phyloP scores from a whole-genome alignment of 1,139 yeast species.

The Debaryomyces subglobosus region DNA sequence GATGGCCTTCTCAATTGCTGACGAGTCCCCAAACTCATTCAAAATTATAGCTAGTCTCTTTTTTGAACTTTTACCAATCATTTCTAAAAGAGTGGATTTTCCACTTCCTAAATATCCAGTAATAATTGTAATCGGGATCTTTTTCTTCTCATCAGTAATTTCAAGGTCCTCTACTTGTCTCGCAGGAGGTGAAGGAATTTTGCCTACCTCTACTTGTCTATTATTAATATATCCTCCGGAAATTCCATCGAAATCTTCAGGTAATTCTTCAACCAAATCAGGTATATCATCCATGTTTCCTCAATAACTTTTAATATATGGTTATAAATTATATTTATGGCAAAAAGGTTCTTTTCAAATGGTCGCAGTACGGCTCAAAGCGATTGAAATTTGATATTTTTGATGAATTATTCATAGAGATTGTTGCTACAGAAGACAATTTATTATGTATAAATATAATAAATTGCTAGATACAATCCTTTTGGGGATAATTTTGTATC shows the following conservation, averaged over 20 bases:
- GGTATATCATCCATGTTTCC: slow-evolving; percentile 51
- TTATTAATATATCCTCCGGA: background rate
- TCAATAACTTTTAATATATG: background rate
- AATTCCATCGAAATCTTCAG: slow-evolving; percentile 9
- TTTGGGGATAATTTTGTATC: slow-evolving; percentile 39
- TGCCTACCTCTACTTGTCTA: background rate
- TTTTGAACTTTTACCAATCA: slow-evolving; percentile 68
- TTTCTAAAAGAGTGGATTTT: slow-evolving; percentile 80
- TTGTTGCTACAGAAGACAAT: background rate
- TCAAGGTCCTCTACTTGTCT: background rate
- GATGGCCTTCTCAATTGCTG: slow-evolving; percentile 85
- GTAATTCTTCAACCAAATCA: slow-evolving; percentile 45
- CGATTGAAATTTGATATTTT: background rate
- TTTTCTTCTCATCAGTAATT: slow-evolving; percentile 24
- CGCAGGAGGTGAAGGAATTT: background rate
- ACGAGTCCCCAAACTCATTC: slow-evolving; percentile 88
- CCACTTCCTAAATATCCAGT: slow-evolving; percentile 98
- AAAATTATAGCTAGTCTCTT: slow-evolving; percentile 84
- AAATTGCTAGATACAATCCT: slow-evolving; percentile 27
- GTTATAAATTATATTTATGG: background rate
- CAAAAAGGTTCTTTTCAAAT: background rate
- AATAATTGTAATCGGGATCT: slow-evolving; percentile 88
- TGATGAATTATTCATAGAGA: background rate
- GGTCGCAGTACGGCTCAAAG: background rate
- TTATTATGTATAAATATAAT: slow-evolving; percentile 22